Evolutionary conservation across 257 asterid genomes (phyloP).

Genomic region (Rubia yunnanensis): DNA sequence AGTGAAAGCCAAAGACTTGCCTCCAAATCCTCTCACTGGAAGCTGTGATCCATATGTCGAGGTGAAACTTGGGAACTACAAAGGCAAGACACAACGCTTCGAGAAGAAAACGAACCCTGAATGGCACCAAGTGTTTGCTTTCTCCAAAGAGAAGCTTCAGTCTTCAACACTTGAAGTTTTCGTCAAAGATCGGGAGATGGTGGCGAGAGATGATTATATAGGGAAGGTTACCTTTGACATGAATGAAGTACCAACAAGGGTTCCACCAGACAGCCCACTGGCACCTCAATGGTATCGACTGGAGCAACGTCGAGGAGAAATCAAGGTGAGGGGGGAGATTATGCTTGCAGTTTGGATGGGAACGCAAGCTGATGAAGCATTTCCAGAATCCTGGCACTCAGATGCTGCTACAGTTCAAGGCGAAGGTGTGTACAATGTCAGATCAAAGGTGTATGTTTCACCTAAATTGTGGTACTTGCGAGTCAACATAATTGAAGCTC

Average conservation of each 20-base stretch:
- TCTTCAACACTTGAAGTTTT: slow-evolving; percentile 45
- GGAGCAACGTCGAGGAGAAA: slow-evolving; percentile 38
- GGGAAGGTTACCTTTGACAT: slow-evolving; percentile 58
- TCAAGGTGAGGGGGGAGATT: slow-evolving; percentile 44
- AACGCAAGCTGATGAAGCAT: slow-evolving; percentile 71
- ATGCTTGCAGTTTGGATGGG: slow-evolving; percentile 82
- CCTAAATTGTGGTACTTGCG: slow-evolving; percentile 68
- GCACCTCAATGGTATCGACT: slow-evolving; percentile 76
- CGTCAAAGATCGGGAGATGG: slow-evolving; percentile 54
- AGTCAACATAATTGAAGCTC: slow-evolving; percentile 60
- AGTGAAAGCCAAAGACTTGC: slow-evolving; percentile 58
- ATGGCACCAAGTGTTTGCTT: slow-evolving; percentile 61
- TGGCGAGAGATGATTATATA: slow-evolving; percentile 44
- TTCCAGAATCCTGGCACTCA: slow-evolving; percentile 61
- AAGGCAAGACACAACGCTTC: slow-evolving; percentile 53
- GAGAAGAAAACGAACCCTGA: slow-evolving; percentile 51
- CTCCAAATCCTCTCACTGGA: slow-evolving; percentile 45
- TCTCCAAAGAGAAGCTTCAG: slow-evolving; percentile 62
- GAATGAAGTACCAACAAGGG: slow-evolving; percentile 64
- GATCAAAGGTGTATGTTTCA: slow-evolving; percentile 72
- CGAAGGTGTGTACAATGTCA: slow-evolving; percentile 45
- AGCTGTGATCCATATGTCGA: slow-evolving; percentile 70
- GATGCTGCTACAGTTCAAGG: slow-evolving; percentile 51
- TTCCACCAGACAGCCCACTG: slow-evolving; percentile 78
- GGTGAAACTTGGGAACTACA: slow-evolving; percentile 75